A percentile compares a stretch with the other conserved stretches of the same genome.
phyloP scores from a whole-genome alignment of 345 rosid species.

The Dovyalis caffra region DNA sequence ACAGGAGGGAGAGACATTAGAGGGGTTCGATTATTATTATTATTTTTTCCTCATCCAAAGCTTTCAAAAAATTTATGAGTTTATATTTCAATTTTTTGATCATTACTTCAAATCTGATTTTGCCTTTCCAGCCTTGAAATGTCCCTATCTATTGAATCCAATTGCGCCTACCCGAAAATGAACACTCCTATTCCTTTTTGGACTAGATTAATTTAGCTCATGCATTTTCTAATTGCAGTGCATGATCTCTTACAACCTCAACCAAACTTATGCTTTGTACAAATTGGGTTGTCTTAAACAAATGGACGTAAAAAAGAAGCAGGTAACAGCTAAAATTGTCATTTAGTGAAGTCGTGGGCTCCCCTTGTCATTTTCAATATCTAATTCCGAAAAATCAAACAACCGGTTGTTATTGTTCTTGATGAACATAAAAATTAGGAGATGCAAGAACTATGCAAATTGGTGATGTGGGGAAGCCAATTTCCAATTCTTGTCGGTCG shows the following conservation, averaged over 20 bases:
- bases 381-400: slow-evolving; percentile 10
- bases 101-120: slow-evolving; percentile 1
- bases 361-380: slow-evolving; percentile 27
- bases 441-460: neutral
- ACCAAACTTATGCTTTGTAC: neutral
- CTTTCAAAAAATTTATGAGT: neutral
- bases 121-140: slow-evolving; percentile 3
- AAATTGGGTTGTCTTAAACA: neutral
- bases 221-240: neutral
- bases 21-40: neutral
- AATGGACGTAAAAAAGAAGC: neutral
- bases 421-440: neutral
- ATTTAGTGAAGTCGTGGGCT: slow-evolving; percentile 21
- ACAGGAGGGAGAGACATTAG: neutral
- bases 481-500: slow-evolving; percentile 19
- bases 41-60: neutral
- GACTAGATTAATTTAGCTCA: neutral
- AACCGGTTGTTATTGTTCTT: slow-evolving; percentile 30
- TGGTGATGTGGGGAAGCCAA: slow-evolving; percentile 35
- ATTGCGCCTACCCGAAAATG: slow-evolving; percentile 12
- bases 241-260: neutral
- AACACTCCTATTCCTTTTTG: neutral
- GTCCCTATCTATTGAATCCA: slow-evolving; percentile 7
- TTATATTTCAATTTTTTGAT: neutral
- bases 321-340: slow-evolving; percentile 13